These are phyloP conservation scores for Senna tora DNA, from an alignment of 306 rosid species.

Conservation along the genomic window DNA sequence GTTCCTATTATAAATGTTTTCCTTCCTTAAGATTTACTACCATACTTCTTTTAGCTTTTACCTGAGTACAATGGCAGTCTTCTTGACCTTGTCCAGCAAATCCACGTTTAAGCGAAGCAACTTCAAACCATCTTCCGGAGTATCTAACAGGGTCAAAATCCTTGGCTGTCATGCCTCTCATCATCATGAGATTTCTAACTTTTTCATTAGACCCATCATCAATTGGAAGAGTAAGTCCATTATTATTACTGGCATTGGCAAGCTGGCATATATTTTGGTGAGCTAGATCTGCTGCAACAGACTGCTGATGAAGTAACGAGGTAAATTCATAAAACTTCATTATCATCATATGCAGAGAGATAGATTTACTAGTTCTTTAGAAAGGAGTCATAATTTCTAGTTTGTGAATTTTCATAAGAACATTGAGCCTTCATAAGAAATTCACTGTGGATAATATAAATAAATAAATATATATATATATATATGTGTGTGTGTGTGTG, in stretches of 20 bases:
- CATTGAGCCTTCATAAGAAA: constrained; percentile 30
- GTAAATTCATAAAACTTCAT: constrained; percentile 14
- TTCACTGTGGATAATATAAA: background rate
- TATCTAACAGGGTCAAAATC: constrained; percentile 79
- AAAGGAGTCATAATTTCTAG: constrained; percentile 22
- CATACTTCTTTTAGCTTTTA: constrained; percentile 45
- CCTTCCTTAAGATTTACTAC: constrained; percentile 29
- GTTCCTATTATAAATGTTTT: constrained; percentile 5
- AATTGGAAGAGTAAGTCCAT: constrained; percentile 50
- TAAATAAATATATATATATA: no score
- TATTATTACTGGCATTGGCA: constrained; percentile 61
- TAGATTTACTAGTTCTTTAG: constrained; percentile 9
- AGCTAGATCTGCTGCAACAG: constrained; percentile 63
- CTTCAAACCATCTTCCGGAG: constrained; percentile 99
- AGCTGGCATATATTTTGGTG: constrained; percentile 56
- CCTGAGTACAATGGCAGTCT: constrained; percentile 99
- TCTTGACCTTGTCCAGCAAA: constrained; percentile 97
- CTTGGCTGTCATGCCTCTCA: constrained; percentile 93
- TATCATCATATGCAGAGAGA: constrained; percentile 28
- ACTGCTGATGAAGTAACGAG: constrained; percentile 49
- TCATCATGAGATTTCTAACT: constrained; percentile 73
- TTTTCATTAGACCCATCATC: constrained; percentile 55
- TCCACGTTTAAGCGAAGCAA: constrained; percentile 97
- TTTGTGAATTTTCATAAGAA: constrained; percentile 30
- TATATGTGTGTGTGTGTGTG: no score